These are phyloP conservation scores for Amaranthus tricolor DNA, from an alignment of 179 eudicot species.

Conservation along the genomic window DNA sequence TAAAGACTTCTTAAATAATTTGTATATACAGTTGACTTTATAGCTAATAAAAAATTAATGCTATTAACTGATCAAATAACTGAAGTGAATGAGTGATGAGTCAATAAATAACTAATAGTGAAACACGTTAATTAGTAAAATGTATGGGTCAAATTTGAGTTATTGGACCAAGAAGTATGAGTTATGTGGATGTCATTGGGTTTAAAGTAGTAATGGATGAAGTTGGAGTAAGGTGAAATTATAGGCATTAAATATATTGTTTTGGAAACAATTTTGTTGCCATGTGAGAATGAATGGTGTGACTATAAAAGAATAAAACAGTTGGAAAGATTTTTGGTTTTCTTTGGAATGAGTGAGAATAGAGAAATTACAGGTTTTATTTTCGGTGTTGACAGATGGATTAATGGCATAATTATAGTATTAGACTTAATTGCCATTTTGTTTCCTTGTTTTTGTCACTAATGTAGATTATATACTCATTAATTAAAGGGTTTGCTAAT, in stretches of 20 bases:
- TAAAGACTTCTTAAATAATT: too few relatives aligned
- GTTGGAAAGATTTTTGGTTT: slow-evolving; percentile 16
- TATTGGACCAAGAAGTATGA: too few relatives aligned
- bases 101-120: too few relatives aligned
- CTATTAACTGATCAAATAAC: too few relatives aligned
- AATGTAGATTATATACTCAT: not conserved
- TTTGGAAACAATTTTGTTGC: not conserved
- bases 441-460: slow-evolving; percentile 16
- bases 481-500: too few relatives aligned
- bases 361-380: slow-evolving; percentile 22
- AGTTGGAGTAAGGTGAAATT: not conserved
- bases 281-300: slow-evolving; percentile 7
- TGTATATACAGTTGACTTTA: too few relatives aligned
- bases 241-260: not conserved
- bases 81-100: too few relatives aligned
- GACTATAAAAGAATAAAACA: not conserved
- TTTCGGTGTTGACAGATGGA: slow-evolving; percentile 21
- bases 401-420: not conserved
- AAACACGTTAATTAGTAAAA: too few relatives aligned
- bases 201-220: slow-evolving; percentile 16
- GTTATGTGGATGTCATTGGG: slow-evolving; percentile 17
- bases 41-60: too few relatives aligned
- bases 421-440: not conserved
- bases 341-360: not conserved
- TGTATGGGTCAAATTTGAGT: too few relatives aligned